Evolutionary conservation across 108 stramenopile genomes (phyloP), one percentile per base, ranked within the genome.

Genomic region (Fragilariopsis cylindrus): DNA sequence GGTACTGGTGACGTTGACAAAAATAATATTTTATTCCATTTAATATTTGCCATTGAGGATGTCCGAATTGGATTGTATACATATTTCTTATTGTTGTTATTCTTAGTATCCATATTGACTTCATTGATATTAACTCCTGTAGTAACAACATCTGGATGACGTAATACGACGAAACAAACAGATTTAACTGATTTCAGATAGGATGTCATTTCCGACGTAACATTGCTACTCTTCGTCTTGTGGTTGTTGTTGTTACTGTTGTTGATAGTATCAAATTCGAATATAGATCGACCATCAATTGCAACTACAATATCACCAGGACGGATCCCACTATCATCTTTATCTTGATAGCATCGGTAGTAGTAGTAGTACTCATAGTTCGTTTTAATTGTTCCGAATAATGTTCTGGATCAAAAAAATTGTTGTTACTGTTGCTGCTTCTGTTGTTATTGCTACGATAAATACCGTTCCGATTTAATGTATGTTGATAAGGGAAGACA

Each of bases 271-370:
- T 8, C 16, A 62, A 42, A 7, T 12, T 30, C 16, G 41, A 6
- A 56, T 19, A 50, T 44, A 46, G 75, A 60, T 57, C 43, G 40
- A n/a, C 81, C 81, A 73, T 81, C 71, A 5, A 81, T 69, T 3
- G 70, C 53, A 41, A 81, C 45, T 3, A 81, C 43, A 41, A 81
- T 39, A 47, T 81, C 81, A 9, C 81, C 81, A 7, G 81, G 76
- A 53, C 56, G 48, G 13, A 81, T 3, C 39, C 50, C 11, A 18
- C 13, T 30, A 6, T 30, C 18, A 13, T 7, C 30, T n/a, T 21
- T 30, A 30, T 30, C 30, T n/a, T 57, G 67, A n/a, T 68, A 46
- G 46, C 54, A 11, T 57, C 40, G 4, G 55, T 7, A 46, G 18
- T 43, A 16, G 47, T 18, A 30, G 46, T 46, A 48, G 13, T 7